Conservation (phyloP, 2,329 filamentous ascomycete genomes). For the Myriangium duriaei region DNA sequence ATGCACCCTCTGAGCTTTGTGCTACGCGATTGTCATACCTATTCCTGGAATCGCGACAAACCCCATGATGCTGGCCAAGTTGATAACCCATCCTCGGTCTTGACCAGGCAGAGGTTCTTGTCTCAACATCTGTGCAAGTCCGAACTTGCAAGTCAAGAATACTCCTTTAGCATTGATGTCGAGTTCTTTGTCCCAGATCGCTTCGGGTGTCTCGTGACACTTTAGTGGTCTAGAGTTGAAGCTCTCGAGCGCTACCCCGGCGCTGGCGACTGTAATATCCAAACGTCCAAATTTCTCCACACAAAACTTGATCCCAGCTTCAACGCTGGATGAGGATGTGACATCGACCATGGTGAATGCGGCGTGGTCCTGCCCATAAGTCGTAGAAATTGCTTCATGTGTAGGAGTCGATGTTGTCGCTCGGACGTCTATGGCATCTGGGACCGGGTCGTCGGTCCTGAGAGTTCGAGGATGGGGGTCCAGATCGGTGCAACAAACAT, state of each 20-base stretch:
- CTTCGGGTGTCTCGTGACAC: conserved; percentile 21
- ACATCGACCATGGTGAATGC: conserved; percentile 23
- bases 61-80: conserved; percentile 25
- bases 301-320: conserved; percentile 16
- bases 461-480: conserved; percentile 18
- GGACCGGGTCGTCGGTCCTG: conserved; percentile 20
- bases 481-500: conserved; percentile 21
- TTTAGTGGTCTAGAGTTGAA: neutral
- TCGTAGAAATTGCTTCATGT: conserved; percentile 12
- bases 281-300: conserved; percentile 22
- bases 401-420: conserved; percentile 12
- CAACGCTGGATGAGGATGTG: conserved; percentile 19
- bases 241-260: conserved; percentile 24
- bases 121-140: conserved; percentile 24
- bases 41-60: conserved; percentile 21
- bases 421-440: conserved; percentile 21
- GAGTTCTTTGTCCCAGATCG: conserved; percentile 25
- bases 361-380: conserved; percentile 12
- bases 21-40: conserved; percentile 14
- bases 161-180: conserved; percentile 26
- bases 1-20: neutral
- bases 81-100: conserved; percentile 28
- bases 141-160: conserved; percentile 29
- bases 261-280: conserved; percentile 27
- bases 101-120: conserved; percentile 21